Conservation (phyloP, 306 rosid species). For the Trichosanthes cucumerina region DNA sequence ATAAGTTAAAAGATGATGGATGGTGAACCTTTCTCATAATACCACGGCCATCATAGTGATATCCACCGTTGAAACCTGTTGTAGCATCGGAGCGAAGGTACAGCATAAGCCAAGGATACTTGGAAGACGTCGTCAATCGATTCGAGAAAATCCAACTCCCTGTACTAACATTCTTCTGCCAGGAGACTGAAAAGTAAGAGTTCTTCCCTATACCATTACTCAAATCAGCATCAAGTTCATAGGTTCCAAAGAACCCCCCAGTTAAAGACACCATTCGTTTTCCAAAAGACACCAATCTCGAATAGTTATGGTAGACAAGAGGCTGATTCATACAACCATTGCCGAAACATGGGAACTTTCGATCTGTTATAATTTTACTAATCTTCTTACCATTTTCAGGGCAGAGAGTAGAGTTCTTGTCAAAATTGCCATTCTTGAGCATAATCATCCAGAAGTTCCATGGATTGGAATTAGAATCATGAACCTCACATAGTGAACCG, state of each 20-base stretch:
- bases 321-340: constrained; percentile 60
- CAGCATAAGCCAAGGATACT: constrained; percentile 53
- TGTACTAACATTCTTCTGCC: constrained; percentile 33
- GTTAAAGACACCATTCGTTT: constrained; percentile 10
- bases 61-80: constrained; percentile 38
- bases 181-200: constrained; percentile 37
- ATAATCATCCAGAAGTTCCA: constrained; percentile 61
- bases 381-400: constrained; percentile 38
- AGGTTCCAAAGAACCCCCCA: constrained; percentile 45
- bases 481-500: constrained; percentile 29
- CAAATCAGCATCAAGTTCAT: constrained; percentile 41
- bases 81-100: constrained; percentile 45
- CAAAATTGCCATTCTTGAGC: constrained; percentile 51
- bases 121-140: constrained; percentile 28
- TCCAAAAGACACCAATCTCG: constrained; percentile 27
- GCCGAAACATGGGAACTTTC: constrained; percentile 47
- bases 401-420: constrained; percentile 39
- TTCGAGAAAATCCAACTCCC: constrained; percentile 47
- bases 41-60: constrained; percentile 40
- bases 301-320: constrained; percentile 32
- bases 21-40: constrained; percentile 30
- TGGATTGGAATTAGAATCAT: constrained; percentile 16
- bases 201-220: constrained; percentile 20
- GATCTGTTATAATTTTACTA: constrained; percentile 18
- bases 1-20: neutral